These are phyloP conservation scores for Fusarium sp. DNA, from an alignment of 2,329 filamentous ascomycete genomes.

Conservation along the genomic window DNA sequence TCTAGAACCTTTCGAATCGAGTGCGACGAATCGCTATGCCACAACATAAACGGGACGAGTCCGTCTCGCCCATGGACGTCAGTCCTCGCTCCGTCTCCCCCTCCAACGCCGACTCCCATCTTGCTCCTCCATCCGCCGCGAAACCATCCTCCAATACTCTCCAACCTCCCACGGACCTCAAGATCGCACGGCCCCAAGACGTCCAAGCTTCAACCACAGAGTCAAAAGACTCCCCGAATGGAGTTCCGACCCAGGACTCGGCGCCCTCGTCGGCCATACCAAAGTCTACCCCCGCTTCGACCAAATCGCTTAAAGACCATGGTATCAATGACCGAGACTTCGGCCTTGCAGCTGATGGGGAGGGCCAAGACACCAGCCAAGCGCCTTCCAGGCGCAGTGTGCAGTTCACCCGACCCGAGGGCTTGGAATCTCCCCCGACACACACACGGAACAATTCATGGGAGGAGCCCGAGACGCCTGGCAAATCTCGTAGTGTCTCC, in stretches of 20 bases:
- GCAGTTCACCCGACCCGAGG: constrained; percentile 78
- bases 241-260: constrained; percentile 19
- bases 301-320: constrained; percentile 43
- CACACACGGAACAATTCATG: constrained; percentile 77
- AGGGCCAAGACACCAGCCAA: constrained; percentile 34
- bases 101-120: constrained; percentile 36
- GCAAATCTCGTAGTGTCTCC: constrained; percentile 73
- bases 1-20: constrained; percentile 20
- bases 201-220: constrained; percentile 25
- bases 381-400: constrained; percentile 71
- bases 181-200: constrained; percentile 18
- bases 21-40: constrained; percentile 41
- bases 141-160: constrained; percentile 41
- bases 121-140: constrained; percentile 25
- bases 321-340: constrained; percentile 42
- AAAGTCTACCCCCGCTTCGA: constrained; percentile 43
- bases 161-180: constrained; percentile 41
- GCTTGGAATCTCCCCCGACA: constrained; percentile 62
- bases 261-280: constrained; percentile 34
- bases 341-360: constrained; percentile 24
- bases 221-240: constrained; percentile 26
- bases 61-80: constrained; percentile 40
- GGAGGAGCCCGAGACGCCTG: constrained; percentile 74
- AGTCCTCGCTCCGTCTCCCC: constrained; percentile 42
- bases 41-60: constrained; percentile 40